Evolutionary conservation across 805 yeast genomes (phyloP), one percentile per base, ranked within the genome.

Genomic region (Metschnikowia orientalis): DNA sequence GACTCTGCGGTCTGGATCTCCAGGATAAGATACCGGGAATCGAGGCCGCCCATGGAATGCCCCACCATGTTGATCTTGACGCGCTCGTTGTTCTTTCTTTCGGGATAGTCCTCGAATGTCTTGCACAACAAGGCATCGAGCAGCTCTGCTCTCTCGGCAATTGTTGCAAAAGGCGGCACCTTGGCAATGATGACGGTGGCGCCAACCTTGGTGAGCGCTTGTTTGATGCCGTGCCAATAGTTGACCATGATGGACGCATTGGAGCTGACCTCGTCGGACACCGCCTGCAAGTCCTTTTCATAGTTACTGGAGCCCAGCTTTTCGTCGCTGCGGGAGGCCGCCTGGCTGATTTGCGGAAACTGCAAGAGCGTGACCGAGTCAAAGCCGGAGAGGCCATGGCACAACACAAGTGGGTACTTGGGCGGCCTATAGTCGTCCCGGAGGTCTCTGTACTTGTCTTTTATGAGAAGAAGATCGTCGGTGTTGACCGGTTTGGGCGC

Each of bases 31-130:
- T 78, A 85, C 32, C 97, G 61, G 20, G 88, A 75, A 51, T 89
- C 96, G 18, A 88, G 60, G 0, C 97, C 97, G 4, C 97, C 97
- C 96, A 88, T 87, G 0, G 95, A 86, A 53, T 88, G 97, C 5
- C 92, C 92, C 16, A 88, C 67, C 26, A 88, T 54, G 50, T 89
- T 89, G 10, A 88, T 68, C 38, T 76, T 77, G 13, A 77, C 42
- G 3, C 61, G 56, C 16, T 48, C 50, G 8, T 48, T 42, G 7
- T 28, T 30, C 11, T 35, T 31, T 19, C 40, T 31, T 19, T 38
- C 46, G 33, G 40, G 44, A 38, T 7, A 53, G 31, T 21, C 28
- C 24, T 28, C 42, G 28, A 62, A 58, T 34, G 60, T 51, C 11
- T 39, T 36, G 23, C 53, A 45, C 4, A 88, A 71, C 44, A 71